A percentile compares a stretch with the other conserved stretches of the same genome.
These are phyloP conservation scores for Fusarium kyushuense DNA, from an alignment of 2,329 filamentous ascomycete species.

Conservation along the genomic window DNA sequence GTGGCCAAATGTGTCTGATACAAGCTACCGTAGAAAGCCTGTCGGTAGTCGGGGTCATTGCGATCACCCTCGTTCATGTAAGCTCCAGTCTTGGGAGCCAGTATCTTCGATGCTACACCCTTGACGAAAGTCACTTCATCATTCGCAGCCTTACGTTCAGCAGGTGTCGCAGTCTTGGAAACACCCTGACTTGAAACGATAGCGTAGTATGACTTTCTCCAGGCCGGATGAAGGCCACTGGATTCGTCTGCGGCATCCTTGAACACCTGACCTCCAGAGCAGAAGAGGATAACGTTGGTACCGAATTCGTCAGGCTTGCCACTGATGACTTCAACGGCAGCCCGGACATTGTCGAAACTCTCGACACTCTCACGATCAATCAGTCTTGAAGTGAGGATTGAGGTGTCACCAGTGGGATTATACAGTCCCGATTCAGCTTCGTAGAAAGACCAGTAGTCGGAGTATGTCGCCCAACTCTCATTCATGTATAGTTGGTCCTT, in stretches of 20 bases:
- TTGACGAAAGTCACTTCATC: constrained; percentile 24
- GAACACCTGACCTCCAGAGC: constrained; percentile 30
- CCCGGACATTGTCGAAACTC: not conserved
- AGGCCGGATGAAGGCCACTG: constrained; percentile 9
- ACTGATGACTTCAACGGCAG: constrained; percentile 27
- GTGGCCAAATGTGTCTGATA: constrained; percentile 14
- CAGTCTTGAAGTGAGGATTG: constrained; percentile 14
- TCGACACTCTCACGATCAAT: constrained; percentile 18
- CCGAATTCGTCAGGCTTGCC: constrained; percentile 21
- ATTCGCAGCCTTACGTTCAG: constrained; percentile 18
- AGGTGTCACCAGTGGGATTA: constrained; percentile 15
- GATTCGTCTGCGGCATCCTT: constrained; percentile 24
- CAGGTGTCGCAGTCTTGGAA: not conserved
- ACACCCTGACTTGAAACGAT: constrained; percentile 6
- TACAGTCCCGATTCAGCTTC: constrained; percentile 21
- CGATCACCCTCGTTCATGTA: constrained; percentile 38
- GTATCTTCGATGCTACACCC: constrained; percentile 27
- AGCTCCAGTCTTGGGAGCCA: constrained; percentile 22
- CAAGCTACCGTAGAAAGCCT: constrained; percentile 16
- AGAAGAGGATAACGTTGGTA: constrained; percentile 26
- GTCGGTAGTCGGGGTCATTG: constrained; percentile 27
- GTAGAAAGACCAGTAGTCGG: constrained; percentile 36
- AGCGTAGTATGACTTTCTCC: constrained; percentile 29
- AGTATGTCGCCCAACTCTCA: constrained; percentile 28
- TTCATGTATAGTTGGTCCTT: constrained; percentile 29